Percentiles rank a stretch among this genome's conserved stretches.
Conservation (phyloP, 176 grass and related monocot species). For the Alopecurus myosuroides region DNA sequence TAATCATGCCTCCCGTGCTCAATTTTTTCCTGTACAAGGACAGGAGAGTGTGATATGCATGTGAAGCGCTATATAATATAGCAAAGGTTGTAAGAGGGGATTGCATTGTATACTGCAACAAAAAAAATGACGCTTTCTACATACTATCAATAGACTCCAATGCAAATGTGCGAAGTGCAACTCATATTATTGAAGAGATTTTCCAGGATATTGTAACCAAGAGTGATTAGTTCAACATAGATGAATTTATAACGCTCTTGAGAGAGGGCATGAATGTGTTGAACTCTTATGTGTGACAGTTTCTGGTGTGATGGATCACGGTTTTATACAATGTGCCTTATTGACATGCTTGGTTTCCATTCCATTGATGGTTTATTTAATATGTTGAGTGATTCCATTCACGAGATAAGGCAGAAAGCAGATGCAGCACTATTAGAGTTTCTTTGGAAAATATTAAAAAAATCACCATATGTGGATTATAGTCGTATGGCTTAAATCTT, state of each 20-base stretch:
- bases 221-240: constrained; percentile 99
- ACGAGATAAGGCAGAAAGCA: constrained; percentile 97
- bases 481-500: constrained; percentile 99
- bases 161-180: too few relatives aligned
- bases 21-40: too few relatives aligned
- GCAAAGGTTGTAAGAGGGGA: too few relatives aligned
- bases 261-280: constrained; percentile 98
- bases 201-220: constrained; percentile 99
- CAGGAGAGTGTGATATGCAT: too few relatives aligned
- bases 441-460: constrained; percentile 99
- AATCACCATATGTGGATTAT: constrained; percentile 98
- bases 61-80: too few relatives aligned
- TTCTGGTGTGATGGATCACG: constrained; percentile 98
- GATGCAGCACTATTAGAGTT: constrained; percentile 97
- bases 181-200: too few relatives aligned
- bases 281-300: constrained; percentile 91
- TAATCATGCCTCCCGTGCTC: too few relatives aligned
- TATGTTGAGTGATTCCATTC: constrained; percentile 93
- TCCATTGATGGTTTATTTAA: constrained; percentile 99
- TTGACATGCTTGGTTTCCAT: constrained; percentile 99
- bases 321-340: constrained; percentile 96
- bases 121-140: too few relatives aligned
- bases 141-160: too few relatives aligned
- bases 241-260: constrained; percentile 99
- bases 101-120: too few relatives aligned